A percentile compares a stretch with the other conserved stretches of the same genome.
phyloP scores from a whole-genome alignment of 208 protist genomes.

The Trypanosoma grayi region DNA sequence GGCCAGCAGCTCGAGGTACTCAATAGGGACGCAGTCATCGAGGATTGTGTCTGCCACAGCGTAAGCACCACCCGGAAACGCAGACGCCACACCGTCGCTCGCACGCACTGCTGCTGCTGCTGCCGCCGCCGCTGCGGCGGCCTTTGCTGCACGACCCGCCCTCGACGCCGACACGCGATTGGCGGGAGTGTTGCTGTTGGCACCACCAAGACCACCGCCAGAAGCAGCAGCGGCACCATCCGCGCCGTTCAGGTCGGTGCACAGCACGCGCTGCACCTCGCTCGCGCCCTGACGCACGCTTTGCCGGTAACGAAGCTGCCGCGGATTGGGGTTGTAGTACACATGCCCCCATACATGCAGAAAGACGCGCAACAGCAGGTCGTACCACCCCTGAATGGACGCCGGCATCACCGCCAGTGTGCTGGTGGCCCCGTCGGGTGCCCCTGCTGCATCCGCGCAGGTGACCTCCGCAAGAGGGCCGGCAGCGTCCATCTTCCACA shows the following conservation, averaged over 20 bases:
- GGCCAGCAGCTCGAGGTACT: constrained; percentile 66
- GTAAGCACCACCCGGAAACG: constrained; percentile 45
- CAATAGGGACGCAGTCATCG: constrained; percentile 61
- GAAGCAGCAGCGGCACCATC: not conserved
- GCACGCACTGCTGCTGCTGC: not conserved
- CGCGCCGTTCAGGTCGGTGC: not conserved
- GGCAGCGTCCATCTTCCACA: constrained; percentile 16
- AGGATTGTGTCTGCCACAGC: constrained; percentile 30
- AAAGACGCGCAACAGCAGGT: constrained; percentile 54
- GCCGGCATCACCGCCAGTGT: not conserved
- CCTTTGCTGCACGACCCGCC: not conserved
- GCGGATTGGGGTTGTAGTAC: constrained; percentile 45
- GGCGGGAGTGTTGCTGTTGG: not conserved
- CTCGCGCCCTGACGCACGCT: constrained; percentile 16
- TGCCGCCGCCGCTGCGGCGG: not conserved
- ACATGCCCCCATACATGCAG: constrained; percentile 58
- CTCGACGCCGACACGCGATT: not conserved
- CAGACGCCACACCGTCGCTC: not conserved
- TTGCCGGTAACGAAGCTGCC: constrained; percentile 43
- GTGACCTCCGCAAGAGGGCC: not conserved
- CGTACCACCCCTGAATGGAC: constrained; percentile 27
- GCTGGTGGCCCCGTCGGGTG: not conserved
- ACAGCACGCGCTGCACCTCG: constrained; percentile 34
- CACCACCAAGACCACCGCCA: not conserved
- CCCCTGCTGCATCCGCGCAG: not conserved